Conservation (phyloP, 306 rosid genomes). For the Hippophae tibetana region DNA sequence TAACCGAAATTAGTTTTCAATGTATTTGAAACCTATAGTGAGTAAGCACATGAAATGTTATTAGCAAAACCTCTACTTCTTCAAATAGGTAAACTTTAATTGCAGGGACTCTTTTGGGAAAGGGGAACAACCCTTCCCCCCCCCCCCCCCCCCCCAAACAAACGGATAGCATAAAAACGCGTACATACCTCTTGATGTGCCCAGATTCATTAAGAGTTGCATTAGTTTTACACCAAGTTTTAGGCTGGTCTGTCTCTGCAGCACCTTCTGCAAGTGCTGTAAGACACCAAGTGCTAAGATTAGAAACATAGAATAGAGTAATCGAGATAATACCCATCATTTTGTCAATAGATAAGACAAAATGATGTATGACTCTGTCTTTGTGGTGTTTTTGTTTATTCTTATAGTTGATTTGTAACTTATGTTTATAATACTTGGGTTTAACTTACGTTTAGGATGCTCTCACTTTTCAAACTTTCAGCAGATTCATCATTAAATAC, state of each 20-base stretch:
- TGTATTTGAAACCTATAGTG: too few species aligned
- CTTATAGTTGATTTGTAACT: not conserved
- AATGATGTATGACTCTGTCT: not conserved
- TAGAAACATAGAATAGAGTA: slow-evolving; percentile 10
- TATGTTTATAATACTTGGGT: slow-evolving; percentile 7
- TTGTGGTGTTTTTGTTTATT: not conserved
- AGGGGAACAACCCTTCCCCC: too few species aligned
- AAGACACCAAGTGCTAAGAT: slow-evolving; percentile 16
- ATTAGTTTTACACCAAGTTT: slow-evolving; percentile 43
- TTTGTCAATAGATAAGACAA: not conserved
- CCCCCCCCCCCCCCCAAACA: too few species aligned
- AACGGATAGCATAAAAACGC: not conserved
- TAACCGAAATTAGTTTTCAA: too few species aligned
- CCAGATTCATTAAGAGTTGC: slow-evolving; percentile 42
- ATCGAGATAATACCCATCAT: slow-evolving; percentile 1
- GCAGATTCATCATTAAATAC: slow-evolving; percentile 46
- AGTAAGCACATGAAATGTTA: too few species aligned
- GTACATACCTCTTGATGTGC: slow-evolving; percentile 48
- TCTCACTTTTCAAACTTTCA: slow-evolving; percentile 49
- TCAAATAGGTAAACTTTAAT: too few species aligned
- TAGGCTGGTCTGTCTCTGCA: slow-evolving; percentile 64
- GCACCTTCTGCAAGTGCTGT: slow-evolving; percentile 50
- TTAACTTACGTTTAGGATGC: slow-evolving; percentile 48
- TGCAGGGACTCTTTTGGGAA: too few species aligned
- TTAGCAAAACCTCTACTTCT: too few species aligned